Base-by-base conservation (phyloP, 108 stramenopile genomes). In the Craspedostauros australis region DNA sequence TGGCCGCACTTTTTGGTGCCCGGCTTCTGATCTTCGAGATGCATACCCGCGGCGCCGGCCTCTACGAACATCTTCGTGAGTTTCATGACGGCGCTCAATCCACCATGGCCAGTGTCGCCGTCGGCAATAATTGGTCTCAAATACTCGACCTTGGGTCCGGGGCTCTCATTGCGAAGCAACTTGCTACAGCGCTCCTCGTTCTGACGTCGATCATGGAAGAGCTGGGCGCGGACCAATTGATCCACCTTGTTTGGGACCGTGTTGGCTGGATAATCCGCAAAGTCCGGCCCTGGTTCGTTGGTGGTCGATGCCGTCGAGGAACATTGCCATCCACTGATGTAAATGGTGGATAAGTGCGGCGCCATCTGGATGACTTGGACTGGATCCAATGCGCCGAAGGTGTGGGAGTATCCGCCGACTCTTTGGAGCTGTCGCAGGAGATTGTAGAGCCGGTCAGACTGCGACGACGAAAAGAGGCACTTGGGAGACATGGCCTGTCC, bases 1-100 rank as follows among this genome's bases (percentile, higher is more conserved):
- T 97, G 96, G 5, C 96, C 96, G 53, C 96, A 97, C 67, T 97
- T 97, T 73, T 97, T 97, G 3, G 95, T 95, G 49, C 96, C 96
- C 6, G 95, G 92, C 50, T 88, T 92, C 66, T 89, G 83, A 58
- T 85, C 83, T 62, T 82, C 83, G 52, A 88, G 75, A 54, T 85
- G 90, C 39, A 85, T 66, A 21, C 79, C 95, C 1, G 95, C 91
- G 8, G 95, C 96, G 6, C 96, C 96, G 33, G 88, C 86, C 70
- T 97, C 95, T 21, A 96, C 79, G 53, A 96, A 88, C 33, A 97
- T 76, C 58, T 95, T 95, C 29, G 86, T 91, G 5, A 96, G 68
- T 60, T 97, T 96, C 94, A 95, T 96, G 30, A 97, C 94, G 5
- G 96, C 95, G 21, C 78, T 84, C 39, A 95, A 64, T 20, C 96